A percentile compares a stretch with the other conserved stretches of the same genome.
phyloP scores from a whole-genome alignment of 768 basidiomycete genomes.

The Tremella mesenterica region DNA sequence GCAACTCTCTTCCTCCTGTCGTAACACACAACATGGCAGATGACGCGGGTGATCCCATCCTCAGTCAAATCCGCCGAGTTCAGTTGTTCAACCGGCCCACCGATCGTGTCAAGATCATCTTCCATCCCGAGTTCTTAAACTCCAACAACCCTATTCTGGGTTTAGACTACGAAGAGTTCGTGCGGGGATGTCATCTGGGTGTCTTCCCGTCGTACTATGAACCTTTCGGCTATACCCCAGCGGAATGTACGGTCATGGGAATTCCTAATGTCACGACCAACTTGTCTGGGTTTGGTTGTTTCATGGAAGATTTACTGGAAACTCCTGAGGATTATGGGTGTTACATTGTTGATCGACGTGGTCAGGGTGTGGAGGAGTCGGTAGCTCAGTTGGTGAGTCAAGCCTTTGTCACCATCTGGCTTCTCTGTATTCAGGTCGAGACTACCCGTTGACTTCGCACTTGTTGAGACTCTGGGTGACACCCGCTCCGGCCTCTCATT shows the following conservation, averaged over 20 bases:
- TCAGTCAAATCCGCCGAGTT: slow-evolving; percentile 89
- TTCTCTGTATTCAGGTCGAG: too few relatives aligned
- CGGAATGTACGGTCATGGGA: slow-evolving; percentile 99
- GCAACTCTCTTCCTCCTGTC: slow-evolving; percentile 86
- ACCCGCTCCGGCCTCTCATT: too few relatives aligned
- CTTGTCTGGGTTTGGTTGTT: slow-evolving; percentile 86
- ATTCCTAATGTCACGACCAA: slow-evolving; percentile 96
- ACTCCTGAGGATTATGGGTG: slow-evolving; percentile 88
- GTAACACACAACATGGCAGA: slow-evolving; percentile 99
- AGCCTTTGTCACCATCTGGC: too few relatives aligned
- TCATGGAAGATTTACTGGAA: slow-evolving; percentile 97
- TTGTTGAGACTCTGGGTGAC: background rate
- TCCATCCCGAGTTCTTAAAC: slow-evolving; percentile 97
- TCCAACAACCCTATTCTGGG: slow-evolving; percentile 95
- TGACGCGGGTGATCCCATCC: slow-evolving; percentile 80
- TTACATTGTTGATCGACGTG: slow-evolving; percentile 90
- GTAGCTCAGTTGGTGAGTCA: slow-evolving; percentile 63
- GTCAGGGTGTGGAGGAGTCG: slow-evolving; percentile 81
- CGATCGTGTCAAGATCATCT: slow-evolving; percentile 94
- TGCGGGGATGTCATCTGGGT: slow-evolving; percentile 92
- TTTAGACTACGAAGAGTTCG: slow-evolving; percentile 98
- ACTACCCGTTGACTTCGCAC: too few relatives aligned
- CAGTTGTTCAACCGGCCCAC: slow-evolving; percentile 78
- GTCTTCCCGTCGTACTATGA: slow-evolving; percentile 84
- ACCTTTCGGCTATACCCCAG: slow-evolving; percentile 65